Conservation (phyloP, 1,139 yeast species). For the Candida sojae region DNA sequence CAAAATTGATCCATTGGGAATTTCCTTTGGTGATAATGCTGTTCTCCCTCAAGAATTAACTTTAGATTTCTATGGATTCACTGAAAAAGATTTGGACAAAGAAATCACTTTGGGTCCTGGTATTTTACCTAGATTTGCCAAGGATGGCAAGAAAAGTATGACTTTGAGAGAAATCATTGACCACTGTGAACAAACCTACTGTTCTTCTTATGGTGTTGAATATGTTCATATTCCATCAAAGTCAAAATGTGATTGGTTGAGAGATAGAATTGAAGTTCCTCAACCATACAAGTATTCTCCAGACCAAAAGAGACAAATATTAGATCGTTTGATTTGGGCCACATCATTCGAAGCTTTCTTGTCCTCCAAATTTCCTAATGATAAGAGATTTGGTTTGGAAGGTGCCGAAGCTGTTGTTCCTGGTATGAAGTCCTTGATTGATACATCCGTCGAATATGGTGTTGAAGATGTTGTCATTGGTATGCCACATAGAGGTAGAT, state of each 20-base stretch:
- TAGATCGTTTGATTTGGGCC: constrained; percentile 97
- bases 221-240: constrained; percentile 96
- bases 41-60: constrained; percentile 82
- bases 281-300: constrained; percentile 77
- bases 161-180: constrained; percentile 76
- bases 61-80: constrained; percentile 86
- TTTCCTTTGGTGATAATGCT: constrained; percentile 74
- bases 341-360: constrained; percentile 90
- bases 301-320: constrained; percentile 93
- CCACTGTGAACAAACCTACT: constrained; percentile 81
- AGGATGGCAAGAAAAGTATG: constrained; percentile 62
- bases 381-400: constrained; percentile 97
- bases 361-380: constrained; percentile 95
- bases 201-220: constrained; percentile 89
- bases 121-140: constrained; percentile 88
- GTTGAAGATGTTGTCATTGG: constrained; percentile 96
- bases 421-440: constrained; percentile 95
- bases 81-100: constrained; percentile 79
- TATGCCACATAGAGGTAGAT: constrained; percentile 99
- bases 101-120: constrained; percentile 96
- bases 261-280: constrained; percentile 95
- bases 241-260: constrained; percentile 96
- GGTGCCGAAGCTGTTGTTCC: constrained; percentile 98
- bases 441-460: constrained; percentile 89
- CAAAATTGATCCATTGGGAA: constrained; percentile 89